Percentiles rank a stretch among this genome's conserved stretches.
Conservation (phyloP, 83 land plant genomes). For the Picea abies region DNA sequence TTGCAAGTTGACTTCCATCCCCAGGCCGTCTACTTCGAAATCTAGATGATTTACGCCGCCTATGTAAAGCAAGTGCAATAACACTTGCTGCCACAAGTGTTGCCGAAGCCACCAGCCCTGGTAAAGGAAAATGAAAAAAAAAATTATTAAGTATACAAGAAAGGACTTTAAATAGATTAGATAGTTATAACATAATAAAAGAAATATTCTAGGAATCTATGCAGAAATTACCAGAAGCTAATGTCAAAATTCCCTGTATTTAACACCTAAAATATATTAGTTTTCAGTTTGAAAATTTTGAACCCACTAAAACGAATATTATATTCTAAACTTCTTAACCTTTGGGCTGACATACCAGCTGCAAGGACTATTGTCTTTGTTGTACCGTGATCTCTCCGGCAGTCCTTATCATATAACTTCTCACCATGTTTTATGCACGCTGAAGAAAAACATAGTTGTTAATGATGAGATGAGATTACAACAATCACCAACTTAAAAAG, state of each 20-base stretch:
- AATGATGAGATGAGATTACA: too few species aligned
- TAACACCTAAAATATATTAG: too few species aligned
- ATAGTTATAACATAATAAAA: too few species aligned
- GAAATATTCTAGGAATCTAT: too few species aligned
- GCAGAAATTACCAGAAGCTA: too few species aligned
- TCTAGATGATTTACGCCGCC: not conserved
- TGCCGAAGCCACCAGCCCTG: constrained; percentile 25
- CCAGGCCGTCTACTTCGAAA: not conserved
- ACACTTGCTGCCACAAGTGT: constrained; percentile 18
- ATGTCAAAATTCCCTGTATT: too few species aligned
- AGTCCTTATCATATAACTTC: not conserved
- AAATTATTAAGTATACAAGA: not conserved
- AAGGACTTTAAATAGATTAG: too few species aligned
- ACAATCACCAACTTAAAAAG: too few species aligned
- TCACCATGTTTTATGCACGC: not conserved
- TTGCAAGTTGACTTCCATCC: constrained; percentile 27
- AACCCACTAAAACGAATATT: too few species aligned
- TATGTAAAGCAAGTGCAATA: constrained; percentile 16
- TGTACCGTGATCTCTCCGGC: not conserved
- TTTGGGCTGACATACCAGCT: constrained; percentile 11
- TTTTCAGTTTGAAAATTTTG: too few species aligned
- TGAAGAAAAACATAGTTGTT: not conserved
- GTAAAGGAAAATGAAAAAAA: not conserved
- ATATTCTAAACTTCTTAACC: too few species aligned
- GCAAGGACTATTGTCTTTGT: constrained; percentile 10